These are phyloP conservation scores for Colletotrichum limetticola DNA, from an alignment of 2,329 filamentous ascomycete species.

Conservation along the genomic window DNA sequence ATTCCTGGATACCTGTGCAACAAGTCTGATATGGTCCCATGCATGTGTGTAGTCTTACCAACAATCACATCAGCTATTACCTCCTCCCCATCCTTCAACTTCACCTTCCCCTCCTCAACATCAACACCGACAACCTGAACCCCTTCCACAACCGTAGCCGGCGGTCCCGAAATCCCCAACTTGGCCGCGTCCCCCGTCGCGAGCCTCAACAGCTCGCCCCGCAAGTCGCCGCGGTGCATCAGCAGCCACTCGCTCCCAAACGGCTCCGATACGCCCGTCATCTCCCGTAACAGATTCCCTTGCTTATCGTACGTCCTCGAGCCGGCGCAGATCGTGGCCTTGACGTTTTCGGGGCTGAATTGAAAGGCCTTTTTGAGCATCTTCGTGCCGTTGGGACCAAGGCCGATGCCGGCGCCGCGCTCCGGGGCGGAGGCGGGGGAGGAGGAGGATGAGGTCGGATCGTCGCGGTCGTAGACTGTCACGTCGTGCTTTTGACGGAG, in stretches of 20 bases:
- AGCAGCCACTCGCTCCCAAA: slow-evolving; percentile 31
- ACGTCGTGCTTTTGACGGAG: slow-evolving; percentile 27
- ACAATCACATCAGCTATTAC: slow-evolving; percentile 17
- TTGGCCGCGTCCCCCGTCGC: slow-evolving; percentile 27
- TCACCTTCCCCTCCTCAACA: slow-evolving; percentile 11
- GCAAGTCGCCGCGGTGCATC: slow-evolving; percentile 16
- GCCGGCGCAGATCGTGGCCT: slow-evolving; percentile 19
- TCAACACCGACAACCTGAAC: slow-evolving; percentile 10
- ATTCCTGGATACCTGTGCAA: neutral
- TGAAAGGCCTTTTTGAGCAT: slow-evolving; percentile 29
- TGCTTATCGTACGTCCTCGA: slow-evolving; percentile 24
- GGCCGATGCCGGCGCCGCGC: slow-evolving; percentile 23
- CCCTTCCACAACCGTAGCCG: slow-evolving; percentile 3
- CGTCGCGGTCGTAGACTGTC: slow-evolving; percentile 16
- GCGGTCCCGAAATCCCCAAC: slow-evolving; percentile 19
- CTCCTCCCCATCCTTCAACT: neutral
- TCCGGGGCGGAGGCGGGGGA: slow-evolving; percentile 7
- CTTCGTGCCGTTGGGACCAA: slow-evolving; percentile 28
- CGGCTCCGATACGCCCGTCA: slow-evolving; percentile 26
- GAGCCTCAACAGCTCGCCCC: slow-evolving; percentile 9
- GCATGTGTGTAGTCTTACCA: neutral
- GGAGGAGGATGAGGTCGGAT: neutral
- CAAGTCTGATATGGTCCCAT: neutral
- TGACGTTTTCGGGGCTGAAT: neutral
- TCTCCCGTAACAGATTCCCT: slow-evolving; percentile 27